These are phyloP conservation scores for Fusarium buharicum DNA, from an alignment of 2,329 filamentous ascomycete genomes.

Conservation along the genomic window DNA sequence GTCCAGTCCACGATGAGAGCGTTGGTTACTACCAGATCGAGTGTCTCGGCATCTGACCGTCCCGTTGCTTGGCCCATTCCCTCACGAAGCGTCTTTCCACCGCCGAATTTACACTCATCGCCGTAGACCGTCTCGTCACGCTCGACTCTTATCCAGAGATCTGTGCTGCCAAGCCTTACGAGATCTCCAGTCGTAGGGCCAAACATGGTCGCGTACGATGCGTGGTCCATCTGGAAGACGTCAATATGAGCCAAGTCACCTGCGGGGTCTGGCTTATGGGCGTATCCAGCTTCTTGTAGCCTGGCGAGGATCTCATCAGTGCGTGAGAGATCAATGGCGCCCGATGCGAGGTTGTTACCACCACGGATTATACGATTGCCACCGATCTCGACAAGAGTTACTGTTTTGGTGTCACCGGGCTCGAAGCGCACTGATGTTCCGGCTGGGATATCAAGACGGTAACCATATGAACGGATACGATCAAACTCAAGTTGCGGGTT, in stretches of 20 bases:
- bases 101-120: conserved; percentile 95
- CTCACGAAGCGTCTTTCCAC: conserved; percentile 91
- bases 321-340: conserved; percentile 72
- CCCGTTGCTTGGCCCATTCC: conserved; percentile 95
- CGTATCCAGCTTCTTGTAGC: conserved; percentile 78
- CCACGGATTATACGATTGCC: conserved; percentile 83
- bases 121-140: conserved; percentile 85
- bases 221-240: conserved; percentile 76
- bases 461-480: conserved; percentile 82
- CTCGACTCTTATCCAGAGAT: conserved; percentile 92
- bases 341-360: conserved; percentile 82
- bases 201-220: conserved; percentile 88
- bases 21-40: conserved; percentile 90
- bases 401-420: conserved; percentile 90
- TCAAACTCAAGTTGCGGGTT: conserved; percentile 93
- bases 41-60: conserved; percentile 72
- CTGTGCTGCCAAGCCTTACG: conserved; percentile 83
- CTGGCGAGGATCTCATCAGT: conserved; percentile 73
- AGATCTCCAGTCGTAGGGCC: conserved; percentile 89
- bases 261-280: conserved; percentile 76
- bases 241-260: conserved; percentile 65
- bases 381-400: conserved; percentile 88
- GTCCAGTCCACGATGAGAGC: conserved; percentile 90
- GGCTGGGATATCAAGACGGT: conserved; percentile 86
- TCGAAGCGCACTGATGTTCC: conserved; percentile 95